Percentiles rank a stretch among this genome's conserved stretches.
phyloP scores from a whole-genome alignment of 495 filamentous ascomycete genomes.

The Aspergillus bertholletiae region DNA sequence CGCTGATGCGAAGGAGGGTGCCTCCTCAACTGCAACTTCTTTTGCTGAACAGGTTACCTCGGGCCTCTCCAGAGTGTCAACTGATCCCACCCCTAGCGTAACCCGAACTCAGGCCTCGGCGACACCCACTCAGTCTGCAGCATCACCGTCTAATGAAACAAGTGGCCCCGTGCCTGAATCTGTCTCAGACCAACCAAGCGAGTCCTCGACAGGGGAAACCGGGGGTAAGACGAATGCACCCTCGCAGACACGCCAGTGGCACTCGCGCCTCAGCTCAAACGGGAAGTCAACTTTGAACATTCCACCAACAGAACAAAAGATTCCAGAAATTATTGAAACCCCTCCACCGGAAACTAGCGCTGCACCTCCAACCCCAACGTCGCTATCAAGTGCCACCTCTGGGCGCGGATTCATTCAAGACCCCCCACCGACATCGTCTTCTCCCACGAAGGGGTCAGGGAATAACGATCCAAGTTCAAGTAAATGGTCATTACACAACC shows the following conservation, averaged over 20 bases:
- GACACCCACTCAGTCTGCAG: constrained; percentile 24
- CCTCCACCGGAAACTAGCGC: constrained; percentile 42
- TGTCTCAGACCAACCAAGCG: constrained; percentile 20
- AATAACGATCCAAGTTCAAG: constrained; percentile 17
- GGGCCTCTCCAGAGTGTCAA: constrained; percentile 65
- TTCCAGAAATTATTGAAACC: constrained; percentile 70
- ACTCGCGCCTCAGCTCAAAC: constrained; percentile 43
- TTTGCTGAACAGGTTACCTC: constrained; percentile 49
- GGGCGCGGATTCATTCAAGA: constrained; percentile 57
- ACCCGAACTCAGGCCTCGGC: constrained; percentile 23
- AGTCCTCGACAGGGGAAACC: constrained; percentile 5
- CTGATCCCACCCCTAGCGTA: constrained; percentile 62
- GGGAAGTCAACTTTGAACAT: constrained; percentile 42
- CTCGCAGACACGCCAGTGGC: constrained; percentile 36
- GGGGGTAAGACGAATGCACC: constrained; percentile 14
- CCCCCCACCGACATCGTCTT: constrained; percentile 23
- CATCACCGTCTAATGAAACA: constrained; percentile 17
- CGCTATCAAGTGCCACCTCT: constrained; percentile 32
- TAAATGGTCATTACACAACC: constrained; percentile 25
- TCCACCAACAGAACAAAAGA: constrained; percentile 38
- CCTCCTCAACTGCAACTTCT: constrained; percentile 43
- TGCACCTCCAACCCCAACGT: constrained; percentile 20
- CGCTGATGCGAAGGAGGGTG: constrained; percentile 56
- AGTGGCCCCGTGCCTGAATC: constrained; percentile 28
- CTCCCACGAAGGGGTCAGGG: constrained; percentile 20